Evolutionary conservation across 2,329 filamentous ascomycete genomes (phyloP), one percentile per base, ranked within the genome.

Genomic region (Ceratocystis cacaofunesta): DNA sequence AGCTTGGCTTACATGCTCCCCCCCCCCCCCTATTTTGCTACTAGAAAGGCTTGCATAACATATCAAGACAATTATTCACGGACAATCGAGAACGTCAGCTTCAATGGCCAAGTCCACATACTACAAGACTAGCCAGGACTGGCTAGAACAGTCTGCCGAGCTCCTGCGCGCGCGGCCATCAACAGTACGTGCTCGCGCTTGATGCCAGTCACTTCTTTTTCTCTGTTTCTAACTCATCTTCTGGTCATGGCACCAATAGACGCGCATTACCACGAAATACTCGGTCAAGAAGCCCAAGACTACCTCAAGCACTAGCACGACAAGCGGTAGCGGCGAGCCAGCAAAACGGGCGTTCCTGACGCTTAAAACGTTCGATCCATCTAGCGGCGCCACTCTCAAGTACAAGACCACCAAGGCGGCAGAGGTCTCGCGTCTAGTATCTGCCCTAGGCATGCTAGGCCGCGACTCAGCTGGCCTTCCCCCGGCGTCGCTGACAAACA

Each of bases 201-300:
- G 5, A 22, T 48, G 7, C 17, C 15, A 19, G 19, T 48, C 46
- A 7, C 15, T n/a, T 12, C 8, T 30, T 55, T 25, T 28, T 17
- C 22, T 17, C 52, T 28, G 3, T 12, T 6, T 28, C 52, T 6
- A 30, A 22, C 15, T 28, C 3, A 25, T 57, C 30, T 46, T 57
- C 52, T 32, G 5, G 7, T 25, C 8, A 32, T 61, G 19, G 19
- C 58, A 36, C 64, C 28, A 25, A 32, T 72, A 96, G 92, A 92
- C 92, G 61, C 84, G 86, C 72, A 90, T 97, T 78, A 95, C 90
- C 70, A 96, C 92, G 69, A 91, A 89, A 80, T 99, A 97, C 84
- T 60, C 69, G 63, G 66, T 72, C 64, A 72, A 73, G 61, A 62
- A 71, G 68, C 69, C 70, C 58, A 69, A 68, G 30, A 70, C 70